Base-by-base conservation (phyloP, 352 stramenopile genomes). In the Globisporangium nagaii region DNA sequence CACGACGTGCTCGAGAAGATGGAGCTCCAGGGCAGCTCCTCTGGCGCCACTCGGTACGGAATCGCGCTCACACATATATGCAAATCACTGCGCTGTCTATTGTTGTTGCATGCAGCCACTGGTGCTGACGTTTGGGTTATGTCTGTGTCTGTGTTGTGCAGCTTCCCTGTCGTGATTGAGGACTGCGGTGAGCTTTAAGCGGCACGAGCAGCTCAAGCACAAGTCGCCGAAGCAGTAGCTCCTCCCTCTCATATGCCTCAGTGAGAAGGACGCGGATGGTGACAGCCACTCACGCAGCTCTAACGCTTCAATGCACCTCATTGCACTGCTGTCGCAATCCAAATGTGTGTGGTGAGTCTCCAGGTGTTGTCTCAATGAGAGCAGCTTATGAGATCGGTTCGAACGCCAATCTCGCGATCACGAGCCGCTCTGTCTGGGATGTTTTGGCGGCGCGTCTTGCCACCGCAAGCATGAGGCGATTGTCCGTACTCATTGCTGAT, bases 1-100 rank as follows among this genome's bases (percentile, higher is more conserved):
- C 75, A 98, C 53, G 96, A 99, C 53, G 86, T 99, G 64, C 89
- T 99, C 6, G 86, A 98, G 62, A 79, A 72, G 51, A 98, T 99
- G 67, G 97, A 99, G 73, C 63, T 56, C 25, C 66, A 98, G 54
- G 97, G 97, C 58, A 96, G 72, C 54, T 75, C 87, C 51, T 97
- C 74, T 56, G 97, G 97, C 25, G 90, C 94, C 35, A 94, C 79
- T 17, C 62, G 73, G 66, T 79, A 70, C 36, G 86, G n/a, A n/a
- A 98, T 28, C 53, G 19, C 12, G 8, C 28, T 56, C n/a, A n/a
- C n/a, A n/a, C n/a, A n/a, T n/a, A n/a, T n/a, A n/a, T n/a, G n/a
- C n/a, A n/a, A n/a, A n/a, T n/a, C n/a, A n/a, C n/a, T n/a, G n/a
- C n/a, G n/a, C n/a, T n/a, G n/a, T n/a, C n/a, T n/a, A n/a, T n/a